A percentile compares a stretch with the other conserved stretches of the same genome.
phyloP scores from a whole-genome alignment of 805 yeast species.

The Hanseniaspora thailandica region DNA sequence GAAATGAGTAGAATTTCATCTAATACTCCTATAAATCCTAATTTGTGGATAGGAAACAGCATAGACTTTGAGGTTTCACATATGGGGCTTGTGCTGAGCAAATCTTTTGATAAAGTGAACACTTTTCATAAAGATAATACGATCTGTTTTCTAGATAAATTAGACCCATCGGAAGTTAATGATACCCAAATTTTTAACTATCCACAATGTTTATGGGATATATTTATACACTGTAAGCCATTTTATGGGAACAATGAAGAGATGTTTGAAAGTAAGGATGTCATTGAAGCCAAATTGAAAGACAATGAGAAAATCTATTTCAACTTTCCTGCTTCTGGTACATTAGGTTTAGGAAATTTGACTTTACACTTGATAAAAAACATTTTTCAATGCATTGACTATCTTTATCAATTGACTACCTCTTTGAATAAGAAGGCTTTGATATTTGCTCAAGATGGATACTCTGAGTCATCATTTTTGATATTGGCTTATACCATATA shows the following conservation, averaged over 20 bases:
- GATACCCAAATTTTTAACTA: slow-evolving; percentile 33
- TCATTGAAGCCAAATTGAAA: neutral
- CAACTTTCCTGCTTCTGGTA: slow-evolving; percentile 78
- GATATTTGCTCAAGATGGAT: slow-evolving; percentile 79
- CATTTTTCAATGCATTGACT: slow-evolving; percentile 43
- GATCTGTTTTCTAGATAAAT: slow-evolving; percentile 23
- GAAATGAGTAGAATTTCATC: slow-evolving; percentile 77
- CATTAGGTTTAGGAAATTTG: slow-evolving; percentile 63
- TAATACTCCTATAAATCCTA: slow-evolving; percentile 45
- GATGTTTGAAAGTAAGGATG: slow-evolving; percentile 39
- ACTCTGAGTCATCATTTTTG: slow-evolving; percentile 77
- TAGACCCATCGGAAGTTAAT: slow-evolving; percentile 16
- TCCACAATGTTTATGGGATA: slow-evolving; percentile 34
- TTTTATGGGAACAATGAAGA: slow-evolving; percentile 32
- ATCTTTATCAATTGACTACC: slow-evolving; percentile 35
- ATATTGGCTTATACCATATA: slow-evolving; percentile 62
- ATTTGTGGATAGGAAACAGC: slow-evolving; percentile 74
- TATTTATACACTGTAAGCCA: slow-evolving; percentile 29
- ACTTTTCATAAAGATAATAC: slow-evolving; percentile 9
- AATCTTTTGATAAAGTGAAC: slow-evolving; percentile 12
- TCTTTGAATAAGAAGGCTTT: slow-evolving; percentile 35
- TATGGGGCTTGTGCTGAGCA: slow-evolving; percentile 14
- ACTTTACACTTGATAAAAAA: slow-evolving; percentile 55
- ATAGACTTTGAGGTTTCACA: slow-evolving; percentile 48
- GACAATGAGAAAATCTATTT: slow-evolving; percentile 24